These are phyloP conservation scores for Sherardia arvensis DNA, from an alignment of 257 asterid genomes.

Conservation along the genomic window DNA sequence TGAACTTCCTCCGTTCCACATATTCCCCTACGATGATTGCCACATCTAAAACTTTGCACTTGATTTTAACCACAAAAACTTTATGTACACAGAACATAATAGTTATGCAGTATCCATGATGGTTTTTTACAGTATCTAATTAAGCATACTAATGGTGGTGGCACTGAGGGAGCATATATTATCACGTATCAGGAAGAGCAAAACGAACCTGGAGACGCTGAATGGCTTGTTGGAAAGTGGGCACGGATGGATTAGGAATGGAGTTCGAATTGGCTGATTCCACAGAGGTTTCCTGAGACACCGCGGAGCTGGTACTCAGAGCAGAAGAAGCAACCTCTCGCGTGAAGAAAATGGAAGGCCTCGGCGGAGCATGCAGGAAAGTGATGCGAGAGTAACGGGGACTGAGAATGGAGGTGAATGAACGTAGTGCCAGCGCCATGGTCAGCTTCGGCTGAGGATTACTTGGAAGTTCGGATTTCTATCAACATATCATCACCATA, in stretches of 20 bases:
- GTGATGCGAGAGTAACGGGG: constrained; percentile 32
- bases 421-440: constrained; percentile 66
- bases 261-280: constrained; percentile 7
- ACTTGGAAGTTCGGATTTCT: neutral
- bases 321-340: constrained; percentile 19
- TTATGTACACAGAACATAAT: neutral
- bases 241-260: constrained; percentile 29
- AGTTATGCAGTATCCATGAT: neutral
- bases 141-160: neutral
- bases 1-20: neutral
- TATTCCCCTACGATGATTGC: neutral
- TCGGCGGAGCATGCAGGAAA: constrained; percentile 25
- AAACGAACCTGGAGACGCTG: constrained; percentile 78
- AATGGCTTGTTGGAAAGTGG: constrained; percentile 89
- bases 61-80: neutral
- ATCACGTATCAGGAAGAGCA: neutral
- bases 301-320: constrained; percentile 25
- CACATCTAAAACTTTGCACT: neutral
- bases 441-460: neutral
- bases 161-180: neutral
- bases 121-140: neutral
- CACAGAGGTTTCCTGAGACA: constrained; percentile 8
- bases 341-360: constrained; percentile 23
- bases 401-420: constrained; percentile 50
- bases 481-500: neutral